phyloP scores from a whole-genome alignment of 1,284 basidiomycete genomes.

The Abortiporus biennis region DNA sequence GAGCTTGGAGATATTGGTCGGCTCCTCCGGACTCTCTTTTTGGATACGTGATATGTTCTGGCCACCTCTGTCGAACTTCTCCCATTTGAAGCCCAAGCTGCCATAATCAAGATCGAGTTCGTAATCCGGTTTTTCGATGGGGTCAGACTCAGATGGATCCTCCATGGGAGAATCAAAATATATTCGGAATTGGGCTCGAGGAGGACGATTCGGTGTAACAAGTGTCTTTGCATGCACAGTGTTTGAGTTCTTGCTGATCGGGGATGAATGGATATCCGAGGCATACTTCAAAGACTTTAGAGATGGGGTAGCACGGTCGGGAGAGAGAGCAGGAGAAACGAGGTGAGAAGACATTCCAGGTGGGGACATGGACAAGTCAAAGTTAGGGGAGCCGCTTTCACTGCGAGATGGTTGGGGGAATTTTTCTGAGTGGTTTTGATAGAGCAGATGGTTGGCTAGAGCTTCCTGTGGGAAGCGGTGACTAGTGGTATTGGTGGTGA shows the following conservation, averaged over 20 bases:
- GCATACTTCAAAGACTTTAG: not conserved
- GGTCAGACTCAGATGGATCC: constrained; percentile 39
- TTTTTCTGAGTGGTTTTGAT: no score
- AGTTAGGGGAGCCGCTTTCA: not conserved
- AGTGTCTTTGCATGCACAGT: not conserved
- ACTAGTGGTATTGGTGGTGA: not conserved
- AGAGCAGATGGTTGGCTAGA: no score
- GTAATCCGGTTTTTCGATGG: constrained; percentile 27
- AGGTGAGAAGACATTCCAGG: not conserved
- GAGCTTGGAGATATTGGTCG: not conserved
- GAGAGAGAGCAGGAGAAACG: not conserved
- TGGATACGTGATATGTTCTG: not conserved
- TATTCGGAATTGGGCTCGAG: constrained; percentile 17
- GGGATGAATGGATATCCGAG: not conserved
- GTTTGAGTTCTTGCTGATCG: not conserved
- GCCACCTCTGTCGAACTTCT: constrained; percentile 36
- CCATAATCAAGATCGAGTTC: constrained; percentile 28
- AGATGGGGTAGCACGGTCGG: not conserved
- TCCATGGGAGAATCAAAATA: constrained; percentile 51
- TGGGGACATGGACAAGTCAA: not conserved
- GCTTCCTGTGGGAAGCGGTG: no score
- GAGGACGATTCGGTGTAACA: not conserved
- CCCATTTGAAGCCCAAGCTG: constrained; percentile 51
- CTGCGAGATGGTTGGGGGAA: not conserved
- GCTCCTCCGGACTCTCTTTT: not conserved